Evolutionary conservation across 768 basidiomycete species (phyloP).

Genomic region (Gloeostereum incarnatum): DNA sequence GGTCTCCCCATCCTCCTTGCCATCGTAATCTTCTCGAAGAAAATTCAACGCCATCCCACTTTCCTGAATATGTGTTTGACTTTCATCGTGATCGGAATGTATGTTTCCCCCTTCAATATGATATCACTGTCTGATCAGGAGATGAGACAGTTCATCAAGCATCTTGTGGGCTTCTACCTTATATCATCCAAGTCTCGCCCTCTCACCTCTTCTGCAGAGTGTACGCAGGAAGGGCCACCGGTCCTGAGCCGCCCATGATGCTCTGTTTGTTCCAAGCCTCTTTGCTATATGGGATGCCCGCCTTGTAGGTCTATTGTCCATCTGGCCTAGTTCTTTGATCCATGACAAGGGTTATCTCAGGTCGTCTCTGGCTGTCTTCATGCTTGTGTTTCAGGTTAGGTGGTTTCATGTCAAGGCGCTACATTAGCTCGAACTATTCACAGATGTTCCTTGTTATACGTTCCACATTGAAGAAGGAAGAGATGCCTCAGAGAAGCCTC

Average conservation of each 20-base stretch:
- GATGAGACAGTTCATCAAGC: neutral
- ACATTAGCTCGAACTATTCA: neutral
- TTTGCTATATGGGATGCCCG: constrained; percentile 37
- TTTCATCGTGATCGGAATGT: constrained; percentile 38
- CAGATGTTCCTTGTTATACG: constrained; percentile 37
- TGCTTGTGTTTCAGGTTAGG: constrained; percentile 32
- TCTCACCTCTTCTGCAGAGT: constrained; percentile 18
- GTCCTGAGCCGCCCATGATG: constrained; percentile 32
- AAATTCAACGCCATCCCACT: constrained; percentile 33
- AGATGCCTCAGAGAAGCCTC: constrained; percentile 18
- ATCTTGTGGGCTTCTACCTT: constrained; percentile 6
- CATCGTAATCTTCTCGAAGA: constrained; percentile 28
- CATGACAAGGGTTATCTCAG: no score
- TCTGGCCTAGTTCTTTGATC: neutral
- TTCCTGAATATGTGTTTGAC: constrained; percentile 35
- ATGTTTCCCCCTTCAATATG: constrained; percentile 10
- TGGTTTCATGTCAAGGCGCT: neutral
- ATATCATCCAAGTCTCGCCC: neutral
- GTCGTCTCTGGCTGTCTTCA: constrained; percentile 28
- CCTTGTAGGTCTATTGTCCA: constrained; percentile 22
- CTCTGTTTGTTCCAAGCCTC: constrained; percentile 38
- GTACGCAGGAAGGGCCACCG: constrained; percentile 30
- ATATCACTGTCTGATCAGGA: neutral
- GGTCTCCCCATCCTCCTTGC: constrained; percentile 35
- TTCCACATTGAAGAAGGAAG: constrained; percentile 22